Evolutionary conservation across 208 protist species (phyloP).

Genomic region (Trypanosoma theileri): DNA sequence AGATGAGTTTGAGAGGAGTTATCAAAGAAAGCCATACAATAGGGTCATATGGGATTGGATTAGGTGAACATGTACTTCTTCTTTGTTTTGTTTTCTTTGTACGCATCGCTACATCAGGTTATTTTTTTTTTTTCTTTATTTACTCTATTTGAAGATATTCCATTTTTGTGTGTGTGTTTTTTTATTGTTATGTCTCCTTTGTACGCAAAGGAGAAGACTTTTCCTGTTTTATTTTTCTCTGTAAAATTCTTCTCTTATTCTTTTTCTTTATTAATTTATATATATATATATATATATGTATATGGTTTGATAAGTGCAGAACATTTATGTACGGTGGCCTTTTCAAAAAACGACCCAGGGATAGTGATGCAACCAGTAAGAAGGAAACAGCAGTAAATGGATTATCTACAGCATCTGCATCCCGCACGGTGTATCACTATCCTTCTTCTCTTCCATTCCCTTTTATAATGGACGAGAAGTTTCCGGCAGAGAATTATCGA

Average conservation of each 20-base stretch:
- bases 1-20: too few species aligned
- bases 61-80: too few species aligned
- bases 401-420: background rate
- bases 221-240: conserved; percentile 27
- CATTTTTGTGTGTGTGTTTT: too few species aligned
- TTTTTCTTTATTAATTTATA: conserved; percentile 8
- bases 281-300: conserved; percentile 14
- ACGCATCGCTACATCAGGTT: too few species aligned
- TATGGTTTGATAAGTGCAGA: conserved; percentile 1
- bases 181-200: background rate
- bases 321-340: conserved; percentile 31
- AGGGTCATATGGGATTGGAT: too few species aligned
- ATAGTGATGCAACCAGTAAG: background rate
- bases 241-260: conserved; percentile 9
- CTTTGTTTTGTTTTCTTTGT: too few species aligned
- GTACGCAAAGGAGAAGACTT: conserved; percentile 3
- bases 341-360: conserved; percentile 33
- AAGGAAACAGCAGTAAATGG: background rate
- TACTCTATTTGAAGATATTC: too few species aligned
- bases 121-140: too few species aligned
- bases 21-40: too few species aligned
- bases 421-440: conserved; percentile 71
- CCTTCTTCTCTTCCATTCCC: conserved; percentile 76
- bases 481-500: conserved; percentile 80
- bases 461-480: conserved; percentile 56